phyloP scores from a whole-genome alignment of 140 eudicot genomes.

The Flaveria floridana region DNA sequence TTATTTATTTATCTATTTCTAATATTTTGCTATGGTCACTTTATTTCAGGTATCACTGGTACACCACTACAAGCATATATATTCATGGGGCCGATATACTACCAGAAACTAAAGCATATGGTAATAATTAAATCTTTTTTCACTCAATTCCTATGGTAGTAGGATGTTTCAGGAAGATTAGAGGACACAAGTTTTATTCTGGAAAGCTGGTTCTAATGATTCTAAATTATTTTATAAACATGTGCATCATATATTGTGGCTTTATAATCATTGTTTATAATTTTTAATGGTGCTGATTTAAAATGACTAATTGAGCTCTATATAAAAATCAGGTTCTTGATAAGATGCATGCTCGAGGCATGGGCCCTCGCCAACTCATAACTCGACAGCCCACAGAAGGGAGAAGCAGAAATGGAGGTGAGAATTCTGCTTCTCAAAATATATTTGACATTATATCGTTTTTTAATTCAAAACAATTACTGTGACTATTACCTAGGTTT shows the following conservation, averaged over 20 bases:
- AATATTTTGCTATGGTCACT: neutral
- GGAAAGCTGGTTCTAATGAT: neutral
- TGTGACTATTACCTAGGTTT: slow-evolving; percentile 49
- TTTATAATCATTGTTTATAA: slow-evolving; percentile 6
- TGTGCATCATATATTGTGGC: slow-evolving; percentile 5
- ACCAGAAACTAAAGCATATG: slow-evolving; percentile 98
- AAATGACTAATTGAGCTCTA: slow-evolving; percentile 15
- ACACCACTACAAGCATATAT: slow-evolving; percentile 89
- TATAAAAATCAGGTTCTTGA: slow-evolving; percentile 62
- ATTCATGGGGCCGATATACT: slow-evolving; percentile 97
- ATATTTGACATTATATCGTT: neutral
- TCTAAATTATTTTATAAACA: neutral
- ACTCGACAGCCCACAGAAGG: slow-evolving; percentile 99
- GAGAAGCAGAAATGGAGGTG: slow-evolving; percentile 89
- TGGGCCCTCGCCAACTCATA: slow-evolving; percentile 82
- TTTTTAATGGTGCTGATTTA: neutral
- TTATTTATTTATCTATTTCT: no score
- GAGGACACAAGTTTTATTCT: neutral
- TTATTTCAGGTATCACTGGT: slow-evolving; percentile 82
- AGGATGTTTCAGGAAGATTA: neutral
- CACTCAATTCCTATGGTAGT: neutral
- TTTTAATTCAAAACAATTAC: slow-evolving; percentile 8
- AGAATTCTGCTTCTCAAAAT: slow-evolving; percentile 9
- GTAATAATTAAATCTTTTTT: slow-evolving; percentile 40
- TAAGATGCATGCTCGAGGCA: slow-evolving; percentile 98